Evolutionary conservation across 495 filamentous ascomycete species (phyloP).

Genomic region (Aspergillus bertholletiae): DNA sequence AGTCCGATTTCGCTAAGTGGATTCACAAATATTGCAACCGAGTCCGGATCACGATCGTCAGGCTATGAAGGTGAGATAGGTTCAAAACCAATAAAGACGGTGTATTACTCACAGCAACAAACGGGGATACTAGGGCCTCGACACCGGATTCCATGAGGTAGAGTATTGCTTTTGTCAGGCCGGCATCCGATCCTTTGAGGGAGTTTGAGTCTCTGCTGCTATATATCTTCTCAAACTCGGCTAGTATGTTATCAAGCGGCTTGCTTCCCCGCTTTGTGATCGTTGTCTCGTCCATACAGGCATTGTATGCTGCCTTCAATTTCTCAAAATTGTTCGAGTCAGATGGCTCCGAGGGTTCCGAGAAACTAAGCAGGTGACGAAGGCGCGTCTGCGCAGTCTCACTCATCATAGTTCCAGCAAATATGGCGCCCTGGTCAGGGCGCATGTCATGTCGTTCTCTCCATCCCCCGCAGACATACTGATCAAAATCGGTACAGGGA

Average conservation of each 20-base stretch:
- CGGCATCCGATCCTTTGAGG: constrained; percentile 19
- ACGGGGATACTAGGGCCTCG: constrained; percentile 41
- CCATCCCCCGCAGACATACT: constrained; percentile 68
- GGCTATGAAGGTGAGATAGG: constrained; percentile 26
- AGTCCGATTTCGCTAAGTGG: constrained; percentile 54
- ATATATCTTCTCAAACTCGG: constrained; percentile 52
- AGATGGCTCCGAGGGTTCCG: constrained; percentile 43
- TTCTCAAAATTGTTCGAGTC: constrained; percentile 66
- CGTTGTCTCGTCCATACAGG: constrained; percentile 59
- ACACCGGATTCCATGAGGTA: constrained; percentile 53
- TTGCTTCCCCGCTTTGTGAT: constrained; percentile 50
- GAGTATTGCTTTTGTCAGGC: constrained; percentile 49
- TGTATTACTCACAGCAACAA: constrained; percentile 42
- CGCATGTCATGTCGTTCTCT: constrained; percentile 62
- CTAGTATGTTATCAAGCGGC: constrained; percentile 50
- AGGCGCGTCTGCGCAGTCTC: constrained; percentile 57
- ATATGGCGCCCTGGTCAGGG: constrained; percentile 58
- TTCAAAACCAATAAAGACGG: background rate
- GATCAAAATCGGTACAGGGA: constrained; percentile 67
- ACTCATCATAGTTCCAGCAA: constrained; percentile 55
- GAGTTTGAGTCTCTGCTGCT: constrained; percentile 41
- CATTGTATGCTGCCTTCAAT: constrained; percentile 57
- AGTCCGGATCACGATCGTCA: constrained; percentile 64
- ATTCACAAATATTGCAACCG: constrained; percentile 52
- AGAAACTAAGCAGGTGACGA: constrained; percentile 60